phyloP scores from a whole-genome alignment of 2,329 filamentous ascomycete genomes.

The Kalmusia sp. region DNA sequence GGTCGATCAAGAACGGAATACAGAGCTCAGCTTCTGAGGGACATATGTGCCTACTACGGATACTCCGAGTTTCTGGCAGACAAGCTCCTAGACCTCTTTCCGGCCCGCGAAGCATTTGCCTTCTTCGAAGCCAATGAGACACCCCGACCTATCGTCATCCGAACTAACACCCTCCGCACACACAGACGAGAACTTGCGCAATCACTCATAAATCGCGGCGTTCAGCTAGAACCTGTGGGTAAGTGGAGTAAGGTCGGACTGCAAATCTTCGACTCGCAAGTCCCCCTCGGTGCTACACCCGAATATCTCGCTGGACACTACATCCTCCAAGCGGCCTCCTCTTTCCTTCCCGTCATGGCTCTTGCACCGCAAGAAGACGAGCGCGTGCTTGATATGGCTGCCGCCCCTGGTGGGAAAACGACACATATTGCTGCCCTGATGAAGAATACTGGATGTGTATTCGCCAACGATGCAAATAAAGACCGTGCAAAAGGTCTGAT shows the following conservation, averaged over 20 bases:
- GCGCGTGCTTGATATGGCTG: constrained; percentile 91
- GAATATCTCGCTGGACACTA: constrained; percentile 98
- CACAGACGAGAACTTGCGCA: constrained; percentile 84
- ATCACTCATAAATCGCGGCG: constrained; percentile 92
- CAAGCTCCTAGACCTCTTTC: constrained; percentile 92
- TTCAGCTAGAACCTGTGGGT: constrained; percentile 93
- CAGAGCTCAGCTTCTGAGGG: constrained; percentile 82
- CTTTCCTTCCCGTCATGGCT: constrained; percentile 97
- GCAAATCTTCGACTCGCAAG: constrained; percentile 90
- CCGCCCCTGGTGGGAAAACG: constrained; percentile 94
- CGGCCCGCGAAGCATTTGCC: constrained; percentile 90
- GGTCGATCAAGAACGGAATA: constrained; percentile 88
- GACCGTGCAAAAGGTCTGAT: constrained; percentile 94
- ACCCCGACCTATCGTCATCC: constrained; percentile 89
- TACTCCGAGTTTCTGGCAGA: constrained; percentile 95
- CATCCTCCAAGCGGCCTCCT: constrained; percentile 95
- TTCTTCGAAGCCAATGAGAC: constrained; percentile 99
- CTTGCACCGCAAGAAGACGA: constrained; percentile 93
- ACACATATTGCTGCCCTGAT: constrained; percentile 96
- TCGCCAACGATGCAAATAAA: constrained; percentile 97
- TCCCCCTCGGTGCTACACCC: constrained; percentile 90
- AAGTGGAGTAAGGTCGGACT: constrained; percentile 96
- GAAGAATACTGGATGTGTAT: constrained; percentile 95
- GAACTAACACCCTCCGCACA: constrained; percentile 91
- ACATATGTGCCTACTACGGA: constrained; percentile 95